A percentile compares a stretch with the other conserved stretches of the same genome.
phyloP scores from a whole-genome alignment of 768 basidiomycete species.

The Lanmaoa pseudosensibilis region DNA sequence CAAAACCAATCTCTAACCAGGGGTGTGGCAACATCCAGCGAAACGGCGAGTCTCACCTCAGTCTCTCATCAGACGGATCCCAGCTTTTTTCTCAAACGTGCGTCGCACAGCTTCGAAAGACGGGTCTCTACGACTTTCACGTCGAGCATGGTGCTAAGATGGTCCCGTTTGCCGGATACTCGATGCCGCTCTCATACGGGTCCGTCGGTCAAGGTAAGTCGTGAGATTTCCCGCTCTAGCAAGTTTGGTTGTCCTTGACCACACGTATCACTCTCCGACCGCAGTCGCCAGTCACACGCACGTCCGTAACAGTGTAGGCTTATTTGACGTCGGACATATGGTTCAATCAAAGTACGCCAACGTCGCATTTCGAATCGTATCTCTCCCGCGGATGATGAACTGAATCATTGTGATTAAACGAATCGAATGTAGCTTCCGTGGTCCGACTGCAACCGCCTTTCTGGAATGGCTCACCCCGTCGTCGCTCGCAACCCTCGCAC shows the following conservation, averaged over 20 bases:
- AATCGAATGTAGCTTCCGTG: conserved; percentile 63
- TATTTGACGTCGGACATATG: conserved; percentile 99
- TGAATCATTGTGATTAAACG: neutral
- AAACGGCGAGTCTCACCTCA: conserved; percentile 13
- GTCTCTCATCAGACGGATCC: neutral
- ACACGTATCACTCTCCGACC: neutral
- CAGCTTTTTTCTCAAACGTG: neutral
- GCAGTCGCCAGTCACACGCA: conserved; percentile 89
- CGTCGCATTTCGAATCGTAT: neutral
- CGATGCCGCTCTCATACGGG: conserved; percentile 90
- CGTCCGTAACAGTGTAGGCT: conserved; percentile 75
- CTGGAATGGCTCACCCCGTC: conserved; percentile 91
- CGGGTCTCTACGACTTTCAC: conserved; percentile 89
- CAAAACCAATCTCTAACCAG: conserved; percentile 5
- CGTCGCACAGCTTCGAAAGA: conserved; percentile 49
- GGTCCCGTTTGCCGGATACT: conserved; percentile 94
- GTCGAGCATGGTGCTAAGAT: conserved; percentile 82
- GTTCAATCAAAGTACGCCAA: conserved; percentile 80
- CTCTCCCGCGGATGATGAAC: neutral
- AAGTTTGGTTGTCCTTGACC: conserved; percentile 15
- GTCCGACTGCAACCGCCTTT: conserved; percentile 74
- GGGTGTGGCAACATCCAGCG: conserved; percentile 21
- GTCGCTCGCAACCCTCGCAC: conserved; percentile 61
- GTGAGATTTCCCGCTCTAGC: neutral
- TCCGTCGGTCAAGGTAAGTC: conserved; percentile 72